phyloP scores from a whole-genome alignment of 1,284 basidiomycete species.

The Marasmius sp. region DNA sequence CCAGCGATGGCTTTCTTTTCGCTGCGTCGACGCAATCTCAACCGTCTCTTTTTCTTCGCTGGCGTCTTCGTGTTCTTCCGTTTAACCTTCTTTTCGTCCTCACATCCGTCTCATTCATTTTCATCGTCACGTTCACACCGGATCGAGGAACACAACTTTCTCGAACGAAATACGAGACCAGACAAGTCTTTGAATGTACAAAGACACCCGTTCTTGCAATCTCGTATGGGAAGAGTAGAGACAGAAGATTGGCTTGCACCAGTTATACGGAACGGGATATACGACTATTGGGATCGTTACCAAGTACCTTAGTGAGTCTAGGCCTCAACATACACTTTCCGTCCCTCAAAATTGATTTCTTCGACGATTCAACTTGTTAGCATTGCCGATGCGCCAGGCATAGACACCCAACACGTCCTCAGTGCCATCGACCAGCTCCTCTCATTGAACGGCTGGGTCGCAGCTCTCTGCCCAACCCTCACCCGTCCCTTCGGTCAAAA shows the following conservation, averaged over 20 bases:
- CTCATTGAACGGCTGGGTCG: conserved; percentile 97
- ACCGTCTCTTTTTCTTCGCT: conserved; percentile 21
- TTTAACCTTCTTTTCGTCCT: conserved; percentile 36
- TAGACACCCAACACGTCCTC: conserved; percentile 86
- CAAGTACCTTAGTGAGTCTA: conserved; percentile 81
- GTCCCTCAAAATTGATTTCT: no score
- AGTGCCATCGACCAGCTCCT: conserved; percentile 88
- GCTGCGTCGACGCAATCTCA: conserved; percentile 34
- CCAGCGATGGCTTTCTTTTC: conserved; percentile 30
- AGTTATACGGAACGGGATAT: conserved; percentile 72
- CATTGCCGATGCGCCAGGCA: conserved; percentile 82
- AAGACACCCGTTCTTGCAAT: conserved; percentile 84
- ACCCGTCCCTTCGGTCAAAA: conserved; percentile 89
- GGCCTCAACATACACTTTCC: background rate
- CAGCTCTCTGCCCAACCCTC: conserved; percentile 90
- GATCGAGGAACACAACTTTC: conserved; percentile 78
- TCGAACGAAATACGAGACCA: conserved; percentile 82
- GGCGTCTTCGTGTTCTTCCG: conserved; percentile 35
- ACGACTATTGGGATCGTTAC: conserved; percentile 89
- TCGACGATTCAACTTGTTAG: conserved; percentile 32
- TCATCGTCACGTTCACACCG: conserved; percentile 39
- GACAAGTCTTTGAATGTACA: conserved; percentile 86
- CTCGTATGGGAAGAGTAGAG: conserved; percentile 82
- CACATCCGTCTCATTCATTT: conserved; percentile 28
- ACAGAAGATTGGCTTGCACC: conserved; percentile 77